Percentiles rank a stretch among this genome's conserved stretches.
phyloP scores from a whole-genome alignment of 140 eudicot genomes.

The Bidens hawaiensis region DNA sequence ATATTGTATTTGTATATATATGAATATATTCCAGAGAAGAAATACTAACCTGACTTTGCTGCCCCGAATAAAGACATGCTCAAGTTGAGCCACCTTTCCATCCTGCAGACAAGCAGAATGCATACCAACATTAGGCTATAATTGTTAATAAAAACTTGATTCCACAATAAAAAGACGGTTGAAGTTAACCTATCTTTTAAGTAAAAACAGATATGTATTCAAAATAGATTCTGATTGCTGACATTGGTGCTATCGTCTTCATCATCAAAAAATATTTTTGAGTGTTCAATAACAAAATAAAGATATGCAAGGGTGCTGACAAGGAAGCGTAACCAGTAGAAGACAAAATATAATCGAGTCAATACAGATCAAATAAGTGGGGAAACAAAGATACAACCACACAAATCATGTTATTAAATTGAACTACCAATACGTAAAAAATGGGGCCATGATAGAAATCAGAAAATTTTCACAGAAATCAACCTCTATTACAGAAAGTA shows the following conservation, averaged over 20 bases:
- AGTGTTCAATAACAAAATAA: too few species aligned
- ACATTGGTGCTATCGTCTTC: neutral
- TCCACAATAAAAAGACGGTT: neutral
- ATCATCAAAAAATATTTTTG: neutral
- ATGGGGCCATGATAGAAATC: neutral
- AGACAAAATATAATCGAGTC: neutral
- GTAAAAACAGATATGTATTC: neutral
- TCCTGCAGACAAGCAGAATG: slow-evolving; percentile 41
- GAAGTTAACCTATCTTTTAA: neutral
- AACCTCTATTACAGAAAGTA: neutral
- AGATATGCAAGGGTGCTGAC: neutral
- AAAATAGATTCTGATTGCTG: neutral
- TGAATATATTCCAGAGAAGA: too few species aligned
- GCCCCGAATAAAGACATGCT: slow-evolving; percentile 86
- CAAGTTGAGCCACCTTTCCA: slow-evolving; percentile 83
- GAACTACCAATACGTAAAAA: neutral
- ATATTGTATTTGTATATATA: too few species aligned
- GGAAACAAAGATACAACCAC: neutral
- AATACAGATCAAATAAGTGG: neutral
- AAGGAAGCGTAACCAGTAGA: neutral
- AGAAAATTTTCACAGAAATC: neutral
- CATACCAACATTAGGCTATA: neutral
- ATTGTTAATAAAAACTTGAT: neutral
- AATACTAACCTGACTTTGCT: slow-evolving; percentile 78
- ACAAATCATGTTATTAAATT: neutral